A percentile compares a stretch with the other conserved stretches of the same genome.
These are phyloP conservation scores for Plectosphaerella sp. DNA, from an alignment of 2,329 filamentous ascomycete genomes.

Conservation along the genomic window DNA sequence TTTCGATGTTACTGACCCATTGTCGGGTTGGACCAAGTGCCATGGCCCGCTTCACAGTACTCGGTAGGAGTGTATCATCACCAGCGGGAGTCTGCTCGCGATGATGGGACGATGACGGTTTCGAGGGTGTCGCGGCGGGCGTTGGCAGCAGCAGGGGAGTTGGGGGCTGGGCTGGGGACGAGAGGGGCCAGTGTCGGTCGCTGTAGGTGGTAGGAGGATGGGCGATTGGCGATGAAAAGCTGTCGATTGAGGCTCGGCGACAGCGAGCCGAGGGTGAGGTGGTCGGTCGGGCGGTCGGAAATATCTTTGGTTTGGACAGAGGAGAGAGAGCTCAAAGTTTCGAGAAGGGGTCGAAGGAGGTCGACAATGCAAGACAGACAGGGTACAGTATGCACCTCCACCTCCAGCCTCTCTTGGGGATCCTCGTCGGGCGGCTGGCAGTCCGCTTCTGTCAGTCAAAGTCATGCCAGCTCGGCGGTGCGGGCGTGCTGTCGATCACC, in stretches of 20 bases:
- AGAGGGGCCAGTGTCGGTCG: no score
- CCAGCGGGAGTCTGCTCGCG: background rate
- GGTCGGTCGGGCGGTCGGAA: no score
- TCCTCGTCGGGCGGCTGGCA: background rate
- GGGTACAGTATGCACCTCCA: no score
- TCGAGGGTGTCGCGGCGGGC: background rate
- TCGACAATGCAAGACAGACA: no score
- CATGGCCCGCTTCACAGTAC: constrained; percentile 24
- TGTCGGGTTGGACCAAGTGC: constrained; percentile 24
- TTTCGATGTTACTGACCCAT: constrained; percentile 25
- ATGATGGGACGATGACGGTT: background rate
- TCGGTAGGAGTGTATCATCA: constrained; percentile 3
- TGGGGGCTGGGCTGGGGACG: no score
- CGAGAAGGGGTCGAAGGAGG: no score
- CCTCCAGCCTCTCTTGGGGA: background rate
- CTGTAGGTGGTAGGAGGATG: no score
- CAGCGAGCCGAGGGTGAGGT: no score
- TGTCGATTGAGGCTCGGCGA: no score
- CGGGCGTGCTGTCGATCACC: background rate
- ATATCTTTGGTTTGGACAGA: no score
- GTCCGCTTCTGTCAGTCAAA: background rate
- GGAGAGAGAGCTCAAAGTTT: no score
- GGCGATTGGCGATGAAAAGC: no score
- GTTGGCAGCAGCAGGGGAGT: background rate
- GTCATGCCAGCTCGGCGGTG: background rate